Base-by-base conservation (phyloP, 176 grass and related monocot species). In the Tuctoria greenei region DNA sequence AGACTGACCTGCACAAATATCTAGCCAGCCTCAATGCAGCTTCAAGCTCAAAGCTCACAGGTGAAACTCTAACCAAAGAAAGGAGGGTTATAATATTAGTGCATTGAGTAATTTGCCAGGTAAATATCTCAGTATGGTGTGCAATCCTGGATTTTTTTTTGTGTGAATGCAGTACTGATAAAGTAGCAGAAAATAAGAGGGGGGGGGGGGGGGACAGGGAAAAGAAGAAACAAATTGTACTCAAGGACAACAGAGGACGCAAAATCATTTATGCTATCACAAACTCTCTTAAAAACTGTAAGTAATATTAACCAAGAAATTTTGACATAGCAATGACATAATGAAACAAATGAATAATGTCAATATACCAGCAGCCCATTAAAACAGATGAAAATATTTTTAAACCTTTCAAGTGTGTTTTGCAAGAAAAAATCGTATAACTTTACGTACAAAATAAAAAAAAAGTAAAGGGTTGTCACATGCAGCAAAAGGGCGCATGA, bases 11-110 rank as follows among this genome's bases (percentile, higher is more conserved):
- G 83, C 95, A 99, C 61, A 99, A 76, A 66, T 95, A 99, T 90
- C 95, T 95, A 73, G 92, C 92, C 71, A 99, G 64, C 87, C 92
- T 99, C 89, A 99, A 84, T 63, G 95, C 82, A 66, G 95, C 95
- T 81, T 99, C 95, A 80, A 99, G 92, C 78, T 95, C 95, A 92
- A 99, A 99, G 78, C 95, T 99, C 87, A 99, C 87, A 69, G 95
- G 93, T 82, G 95, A 99, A 88, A 99, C 95, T 87, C 95, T 99
- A 85, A 31, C 80, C 54, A 44, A 40, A 69, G 58, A 58, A 49
- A 84, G 23, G 60, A 63, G 11, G 60, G 61, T 7, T 74, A 37
- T 20, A 63, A 43, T 79, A 27, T 83, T 79, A 79, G 69, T 47
- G 11, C 1, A 36, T 69, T 69, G 69, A 73, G 20, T 61, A 75